Evolutionary conservation across 2,329 filamentous ascomycete genomes (phyloP).

Genomic region (Mariannaea sp.): DNA sequence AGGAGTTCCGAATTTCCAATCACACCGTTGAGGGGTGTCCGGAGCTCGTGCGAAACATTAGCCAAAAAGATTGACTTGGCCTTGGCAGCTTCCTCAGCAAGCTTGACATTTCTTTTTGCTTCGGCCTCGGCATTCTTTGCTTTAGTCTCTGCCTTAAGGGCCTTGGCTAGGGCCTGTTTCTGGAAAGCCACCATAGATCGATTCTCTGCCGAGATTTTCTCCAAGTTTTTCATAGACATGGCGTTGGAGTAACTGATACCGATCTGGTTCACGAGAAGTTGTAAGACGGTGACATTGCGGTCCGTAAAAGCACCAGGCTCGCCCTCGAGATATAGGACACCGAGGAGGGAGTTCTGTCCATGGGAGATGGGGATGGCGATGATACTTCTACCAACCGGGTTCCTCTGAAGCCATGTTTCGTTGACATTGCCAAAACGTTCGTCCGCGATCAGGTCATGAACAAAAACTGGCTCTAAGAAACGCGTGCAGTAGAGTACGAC

Average conservation of each 20-base stretch:
- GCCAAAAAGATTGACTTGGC: slow-evolving; percentile 82
- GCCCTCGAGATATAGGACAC: slow-evolving; percentile 76
- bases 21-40: slow-evolving; percentile 83
- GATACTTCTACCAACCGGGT: slow-evolving; percentile 73
- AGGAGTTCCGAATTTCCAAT: slow-evolving; percentile 88
- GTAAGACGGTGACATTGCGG: slow-evolving; percentile 68
- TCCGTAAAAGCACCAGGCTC: slow-evolving; percentile 78
- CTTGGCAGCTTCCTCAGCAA: slow-evolving; percentile 82
- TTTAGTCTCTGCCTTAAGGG: slow-evolving; percentile 73
- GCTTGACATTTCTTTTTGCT: slow-evolving; percentile 77
- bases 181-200: slow-evolving; percentile 78
- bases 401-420: slow-evolving; percentile 68
- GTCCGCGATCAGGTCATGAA: slow-evolving; percentile 73
- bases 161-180: slow-evolving; percentile 73
- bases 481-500: slow-evolving; percentile 77
- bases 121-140: slow-evolving; percentile 77
- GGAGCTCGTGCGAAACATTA: slow-evolving; percentile 80
- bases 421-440: slow-evolving; percentile 79
- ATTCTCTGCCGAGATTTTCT: slow-evolving; percentile 79
- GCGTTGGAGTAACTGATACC: slow-evolving; percentile 73
- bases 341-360: slow-evolving; percentile 70
- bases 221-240: slow-evolving; percentile 69
- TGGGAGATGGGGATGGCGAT: slow-evolving; percentile 82
- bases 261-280: slow-evolving; percentile 79
- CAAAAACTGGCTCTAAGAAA: slow-evolving; percentile 75